A percentile compares a stretch with the other conserved stretches of the same genome.
Conservation (phyloP, 805 yeast species). For the Priceomyces haplophilus region DNA sequence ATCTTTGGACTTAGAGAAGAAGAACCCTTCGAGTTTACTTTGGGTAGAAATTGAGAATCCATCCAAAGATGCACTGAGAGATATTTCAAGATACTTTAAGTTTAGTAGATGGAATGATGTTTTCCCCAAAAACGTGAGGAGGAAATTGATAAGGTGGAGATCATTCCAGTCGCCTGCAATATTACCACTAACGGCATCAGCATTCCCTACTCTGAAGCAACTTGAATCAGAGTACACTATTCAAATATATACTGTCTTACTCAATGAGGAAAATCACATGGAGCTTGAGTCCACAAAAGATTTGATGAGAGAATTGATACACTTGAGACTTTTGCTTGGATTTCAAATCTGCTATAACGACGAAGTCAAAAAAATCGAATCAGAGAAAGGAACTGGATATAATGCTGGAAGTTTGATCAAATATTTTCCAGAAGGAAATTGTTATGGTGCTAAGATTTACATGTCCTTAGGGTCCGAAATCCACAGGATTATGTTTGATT, state of each 20-base stretch:
- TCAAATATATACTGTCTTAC: slow-evolving; percentile 75
- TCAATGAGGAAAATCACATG: slow-evolving; percentile 56
- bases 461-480: slow-evolving; percentile 78
- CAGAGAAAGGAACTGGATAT: slow-evolving; percentile 53
- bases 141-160: slow-evolving; percentile 82
- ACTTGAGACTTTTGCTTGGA: slow-evolving; percentile 76
- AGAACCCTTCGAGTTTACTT: slow-evolving; percentile 13
- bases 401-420: slow-evolving; percentile 54
- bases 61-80: slow-evolving; percentile 59
- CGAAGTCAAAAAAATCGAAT: slow-evolving; percentile 62
- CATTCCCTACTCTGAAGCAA: slow-evolving; percentile 69
- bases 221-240: slow-evolving; percentile 72
- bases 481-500: slow-evolving; percentile 76
- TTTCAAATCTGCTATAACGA: slow-evolving; percentile 86
- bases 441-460: slow-evolving; percentile 63
- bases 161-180: slow-evolving; percentile 93
- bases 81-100: slow-evolving; percentile 53
- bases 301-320: slow-evolving; percentile 82
- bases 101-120: slow-evolving; percentile 91
- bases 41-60: slow-evolving; percentile 58
- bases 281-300: slow-evolving; percentile 52
- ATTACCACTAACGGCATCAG: slow-evolving; percentile 74
- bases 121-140: slow-evolving; percentile 67
- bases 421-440: slow-evolving; percentile 45
- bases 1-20: slow-evolving; percentile 8